Percentiles rank a stretch among this genome's conserved stretches.
These are phyloP conservation scores for Pythium plurisporium DNA, from an alignment of 352 stramenopile genomes.

Conservation along the genomic window DNA sequence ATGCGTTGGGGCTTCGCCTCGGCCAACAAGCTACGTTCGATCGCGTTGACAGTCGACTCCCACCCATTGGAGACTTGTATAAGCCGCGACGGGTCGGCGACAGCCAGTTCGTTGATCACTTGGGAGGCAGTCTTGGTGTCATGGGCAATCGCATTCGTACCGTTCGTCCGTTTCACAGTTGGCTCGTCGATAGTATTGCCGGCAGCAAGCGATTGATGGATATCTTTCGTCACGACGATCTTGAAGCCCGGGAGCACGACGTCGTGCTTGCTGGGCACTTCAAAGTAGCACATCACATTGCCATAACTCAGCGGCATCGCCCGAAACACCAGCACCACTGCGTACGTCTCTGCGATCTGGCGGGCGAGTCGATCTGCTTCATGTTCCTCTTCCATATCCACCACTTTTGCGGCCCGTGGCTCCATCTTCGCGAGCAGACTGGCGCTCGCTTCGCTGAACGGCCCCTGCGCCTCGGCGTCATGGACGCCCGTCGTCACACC, in stretches of 20 bases:
- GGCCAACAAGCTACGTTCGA: conserved; percentile 36
- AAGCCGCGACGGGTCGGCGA: conserved; percentile 55
- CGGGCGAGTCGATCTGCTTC: conserved; percentile 61
- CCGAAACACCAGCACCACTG: conserved; percentile 72
- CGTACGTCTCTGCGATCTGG: conserved; percentile 51
- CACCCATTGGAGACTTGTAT: conserved; percentile 63
- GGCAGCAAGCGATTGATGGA: conserved; percentile 7
- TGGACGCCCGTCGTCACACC: conserved; percentile 23
- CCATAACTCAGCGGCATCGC: conserved; percentile 58
- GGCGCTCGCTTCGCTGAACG: conserved; percentile 41
- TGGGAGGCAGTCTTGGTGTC: conserved; percentile 36
- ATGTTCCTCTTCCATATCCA: conserved; percentile 67
- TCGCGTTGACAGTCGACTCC: conserved; percentile 35
- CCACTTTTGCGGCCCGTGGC: conserved; percentile 14
- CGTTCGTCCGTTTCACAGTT: not conserved
- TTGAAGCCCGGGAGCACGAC: conserved; percentile 79
- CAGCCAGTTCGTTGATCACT: conserved; percentile 47
- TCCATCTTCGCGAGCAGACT: conserved; percentile 45
- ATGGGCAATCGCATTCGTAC: not conserved
- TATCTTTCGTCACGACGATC: conserved; percentile 58
- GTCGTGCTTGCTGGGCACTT: conserved; percentile 28
- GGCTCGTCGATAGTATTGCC: not conserved
- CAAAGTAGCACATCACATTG: conserved; percentile 77
- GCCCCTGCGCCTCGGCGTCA: conserved; percentile 43
- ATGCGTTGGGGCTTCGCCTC: conserved; percentile 39